Evolutionary conservation across 148 eudicot genomes (phyloP), one percentile per base, ranked within the genome.

Genomic region (Amaranthus hypochondriacus): DNA sequence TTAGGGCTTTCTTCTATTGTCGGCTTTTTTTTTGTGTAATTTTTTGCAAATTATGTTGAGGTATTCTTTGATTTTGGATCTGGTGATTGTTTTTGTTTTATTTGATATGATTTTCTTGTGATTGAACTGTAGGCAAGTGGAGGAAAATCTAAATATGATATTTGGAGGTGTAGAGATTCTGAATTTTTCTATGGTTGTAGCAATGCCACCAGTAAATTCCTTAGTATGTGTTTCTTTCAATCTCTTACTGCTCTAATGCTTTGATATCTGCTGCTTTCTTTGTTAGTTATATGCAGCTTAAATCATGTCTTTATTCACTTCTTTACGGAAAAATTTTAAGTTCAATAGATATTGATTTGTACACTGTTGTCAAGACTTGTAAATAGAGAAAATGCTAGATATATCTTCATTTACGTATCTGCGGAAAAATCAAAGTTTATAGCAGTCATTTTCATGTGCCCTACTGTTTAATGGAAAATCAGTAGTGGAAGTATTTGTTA

Each of bases 111-210:
- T 75, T 62, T 67, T 4, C 42, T 73, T 62, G 57, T 71, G 51
- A 5, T 56, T 73, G 87, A 47, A 73, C 57, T 84, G 61, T 81
- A 90, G 97, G 68, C 52, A 12, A 75, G 76, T 77, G 96, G 89
- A 61, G 88, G 89, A 46, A 84, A 67, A 77, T 81, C 78, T 65
- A 77, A 73, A 72, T 84, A 83, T 51, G 89, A 90, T 84, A 76
- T 95, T 15, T 95, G 99, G 99, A 86, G 75, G 68, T 83, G 94
- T 2, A 83, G 80, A 57, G 86, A 79, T 70, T 86, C 99, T 0
- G 84, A 84, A 60, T 89, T 86, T 72, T 95, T 84, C 81, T 76
- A 80, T 48, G 97, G 96, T 58, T 95, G 99, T 78, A 86, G 94
- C 77, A 83, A 86, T 68, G 78, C 92, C 46, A 90, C 90, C 89